A percentile compares a stretch with the other conserved stretches of the same genome.
Conservation (phyloP, 2,329 filamentous ascomycete species). For the Pseudohalonectria lignicola region DNA sequence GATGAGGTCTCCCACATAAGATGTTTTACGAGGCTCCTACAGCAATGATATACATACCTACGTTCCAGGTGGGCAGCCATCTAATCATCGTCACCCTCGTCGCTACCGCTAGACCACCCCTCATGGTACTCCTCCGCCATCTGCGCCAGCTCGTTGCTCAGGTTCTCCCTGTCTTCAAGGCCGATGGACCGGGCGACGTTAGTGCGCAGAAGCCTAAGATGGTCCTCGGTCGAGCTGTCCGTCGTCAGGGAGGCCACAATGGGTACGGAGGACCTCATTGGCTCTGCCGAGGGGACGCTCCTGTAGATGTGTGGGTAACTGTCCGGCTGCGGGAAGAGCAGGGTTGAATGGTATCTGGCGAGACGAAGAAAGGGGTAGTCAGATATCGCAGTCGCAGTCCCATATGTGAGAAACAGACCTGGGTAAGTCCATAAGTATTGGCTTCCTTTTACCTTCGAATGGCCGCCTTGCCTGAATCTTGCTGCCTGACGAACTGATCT, state of each 20-base stretch:
- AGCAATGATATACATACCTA: too few relatives aligned
- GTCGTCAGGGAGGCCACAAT: conserved; percentile 57
- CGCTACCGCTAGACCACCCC: conserved; percentile 71
- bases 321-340: conserved; percentile 68
- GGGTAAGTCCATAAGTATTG: background rate
- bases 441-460: conserved; percentile 6
- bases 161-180: conserved; percentile 69
- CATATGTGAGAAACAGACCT: too few relatives aligned
- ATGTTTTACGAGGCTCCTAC: too few relatives aligned
- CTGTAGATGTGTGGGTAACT: conserved; percentile 74
- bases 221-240: conserved; percentile 59
- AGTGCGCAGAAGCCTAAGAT: conserved; percentile 54
- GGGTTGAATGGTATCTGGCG: conserved; percentile 35
- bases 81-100: conserved; percentile 53
- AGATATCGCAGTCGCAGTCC: conserved; percentile 2
- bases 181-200: conserved; percentile 52
- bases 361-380: background rate
- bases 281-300: conserved; percentile 20
- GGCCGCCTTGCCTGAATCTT: background rate
- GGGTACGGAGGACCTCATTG: conserved; percentile 28
- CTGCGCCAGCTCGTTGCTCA: conserved; percentile 72
- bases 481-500: background rate
- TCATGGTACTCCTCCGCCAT: conserved; percentile 84
- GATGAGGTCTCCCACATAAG: too few relatives aligned
- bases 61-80: background rate